Evolutionary conservation across 192 early-diverging fungal genomes (phyloP).

Genomic region (Gigaspora rosea): DNA sequence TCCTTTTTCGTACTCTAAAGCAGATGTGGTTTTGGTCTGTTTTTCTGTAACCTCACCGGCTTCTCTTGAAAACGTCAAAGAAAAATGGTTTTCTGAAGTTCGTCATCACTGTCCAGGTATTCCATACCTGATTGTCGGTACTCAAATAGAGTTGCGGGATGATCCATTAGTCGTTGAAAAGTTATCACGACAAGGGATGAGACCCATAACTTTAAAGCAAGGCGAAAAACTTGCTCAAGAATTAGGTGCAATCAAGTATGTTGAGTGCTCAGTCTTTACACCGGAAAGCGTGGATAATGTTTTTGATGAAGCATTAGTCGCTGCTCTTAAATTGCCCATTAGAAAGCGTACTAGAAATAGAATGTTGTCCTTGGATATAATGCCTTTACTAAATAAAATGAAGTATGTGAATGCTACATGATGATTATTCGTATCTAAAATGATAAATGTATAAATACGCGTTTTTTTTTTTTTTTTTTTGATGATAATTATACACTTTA

Average conservation of each 20-base stretch:
- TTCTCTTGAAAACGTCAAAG: conserved; percentile 93
- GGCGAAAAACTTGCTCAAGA: conserved; percentile 84
- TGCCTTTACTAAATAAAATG: too few species aligned
- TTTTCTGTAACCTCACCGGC: conserved; percentile 91
- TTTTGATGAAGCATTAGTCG: conserved; percentile 97
- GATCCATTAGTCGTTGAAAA: conserved; percentile 78
- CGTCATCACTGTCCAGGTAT: conserved; percentile 96
- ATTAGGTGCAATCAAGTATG: conserved; percentile 87
- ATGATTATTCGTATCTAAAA: too few species aligned
- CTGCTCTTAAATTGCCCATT: conserved; percentile 88
- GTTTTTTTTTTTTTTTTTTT: too few species aligned
- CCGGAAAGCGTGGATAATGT: conserved; percentile 94
- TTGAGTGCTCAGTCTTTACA: conserved; percentile 91
- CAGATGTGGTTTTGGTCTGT: conserved; percentile 93
- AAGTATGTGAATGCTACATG: too few species aligned
- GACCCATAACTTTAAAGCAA: conserved; percentile 75
- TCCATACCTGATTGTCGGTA: conserved; percentile 93
- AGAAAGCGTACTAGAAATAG: too few species aligned
- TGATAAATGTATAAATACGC: too few species aligned
- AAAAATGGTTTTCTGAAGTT: conserved; percentile 97
- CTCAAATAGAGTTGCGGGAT: conserved; percentile 86
- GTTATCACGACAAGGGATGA: conserved; percentile 78
- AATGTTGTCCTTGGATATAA: too few species aligned
- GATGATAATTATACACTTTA: too few species aligned
- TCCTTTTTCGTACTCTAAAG: conserved; percentile 92